These are phyloP conservation scores for Penicillium sclerotiorum DNA, from an alignment of 2,329 filamentous ascomycete species.

Conservation along the genomic window DNA sequence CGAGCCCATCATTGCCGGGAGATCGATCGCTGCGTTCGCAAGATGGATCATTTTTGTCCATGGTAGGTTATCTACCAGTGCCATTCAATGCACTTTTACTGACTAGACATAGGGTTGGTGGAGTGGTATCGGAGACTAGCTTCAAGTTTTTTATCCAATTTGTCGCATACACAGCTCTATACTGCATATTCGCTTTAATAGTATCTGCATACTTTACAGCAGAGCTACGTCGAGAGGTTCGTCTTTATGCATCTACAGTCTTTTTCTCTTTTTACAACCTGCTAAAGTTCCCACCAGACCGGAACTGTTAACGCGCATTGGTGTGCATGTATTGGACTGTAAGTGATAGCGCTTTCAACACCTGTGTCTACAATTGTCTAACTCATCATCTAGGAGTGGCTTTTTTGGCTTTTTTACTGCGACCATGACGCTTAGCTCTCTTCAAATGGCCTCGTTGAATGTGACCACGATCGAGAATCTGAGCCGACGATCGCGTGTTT, in stretches of 20 bases:
- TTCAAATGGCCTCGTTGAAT: slow-evolving; percentile 71
- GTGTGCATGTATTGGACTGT: slow-evolving; percentile 67
- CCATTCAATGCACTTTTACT: slow-evolving; percentile 4
- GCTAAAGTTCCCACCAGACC: slow-evolving; percentile 25
- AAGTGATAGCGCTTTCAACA: slow-evolving; percentile 27
- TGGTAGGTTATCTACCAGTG: slow-evolving; percentile 58
- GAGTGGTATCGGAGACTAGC: slow-evolving; percentile 80
- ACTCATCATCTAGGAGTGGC: slow-evolving; percentile 46
- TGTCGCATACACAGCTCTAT: slow-evolving; percentile 70
- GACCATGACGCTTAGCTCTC: slow-evolving; percentile 74
- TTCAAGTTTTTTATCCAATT: slow-evolving; percentile 96
- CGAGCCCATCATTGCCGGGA: slow-evolving; percentile 85
- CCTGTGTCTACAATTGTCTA: slow-evolving; percentile 18
- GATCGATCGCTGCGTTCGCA: slow-evolving; percentile 75
- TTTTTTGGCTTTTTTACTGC: slow-evolving; percentile 81
- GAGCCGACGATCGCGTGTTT: slow-evolving; percentile 61
- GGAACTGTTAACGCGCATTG: slow-evolving; percentile 60
- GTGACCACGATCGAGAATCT: slow-evolving; percentile 83
- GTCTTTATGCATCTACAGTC: slow-evolving; percentile 13
- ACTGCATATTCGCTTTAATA: slow-evolving; percentile 66
- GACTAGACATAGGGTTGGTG: slow-evolving; percentile 69
- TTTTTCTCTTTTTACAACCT: too few relatives aligned
- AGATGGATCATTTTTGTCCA: slow-evolving; percentile 96
- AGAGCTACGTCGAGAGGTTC: slow-evolving; percentile 53
- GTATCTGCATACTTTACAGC: slow-evolving; percentile 66